Percentiles rank a stretch among this genome's conserved stretches.
phyloP scores from a whole-genome alignment of 208 protist species.

The Acanthamoeba healyi region DNA sequence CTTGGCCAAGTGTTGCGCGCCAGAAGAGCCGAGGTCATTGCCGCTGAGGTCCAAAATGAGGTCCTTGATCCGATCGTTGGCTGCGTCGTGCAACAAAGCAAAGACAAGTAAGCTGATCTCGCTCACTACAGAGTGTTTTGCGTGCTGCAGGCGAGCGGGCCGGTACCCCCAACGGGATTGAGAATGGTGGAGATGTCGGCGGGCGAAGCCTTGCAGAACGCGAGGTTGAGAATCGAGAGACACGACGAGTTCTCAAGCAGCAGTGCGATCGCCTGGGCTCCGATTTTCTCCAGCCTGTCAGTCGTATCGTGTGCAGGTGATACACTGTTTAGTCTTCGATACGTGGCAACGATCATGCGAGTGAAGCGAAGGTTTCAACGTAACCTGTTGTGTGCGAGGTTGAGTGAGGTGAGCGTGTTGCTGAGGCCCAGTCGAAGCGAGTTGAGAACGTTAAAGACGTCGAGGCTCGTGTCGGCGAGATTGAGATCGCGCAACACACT shows the following conservation, averaged over 20 bases:
- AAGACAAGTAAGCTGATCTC: background rate
- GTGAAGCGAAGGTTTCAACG: background rate
- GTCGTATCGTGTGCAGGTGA: background rate
- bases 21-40: slow-evolving; percentile 27
- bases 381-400: slow-evolving; percentile 58
- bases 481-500: slow-evolving; percentile 30
- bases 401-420: slow-evolving; percentile 30
- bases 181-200: slow-evolving; percentile 27
- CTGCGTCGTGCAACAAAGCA: background rate
- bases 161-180: background rate
- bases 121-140: background rate
- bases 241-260: background rate
- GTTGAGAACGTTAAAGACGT: slow-evolving; percentile 57
- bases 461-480: slow-evolving; percentile 45
- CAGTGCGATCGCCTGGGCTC: slow-evolving; percentile 47
- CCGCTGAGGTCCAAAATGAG: slow-evolving; percentile 61
- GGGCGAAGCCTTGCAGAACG: slow-evolving; percentile 10
- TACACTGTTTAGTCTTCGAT: too few relatives aligned
- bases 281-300: slow-evolving; percentile 55
- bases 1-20: slow-evolving; percentile 17
- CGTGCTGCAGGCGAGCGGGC: background rate
- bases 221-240: slow-evolving; percentile 55
- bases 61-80: slow-evolving; percentile 8
- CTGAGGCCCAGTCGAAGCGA: slow-evolving; percentile 49
- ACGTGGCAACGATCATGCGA: too few relatives aligned